These are phyloP conservation scores for Arthroderma uncinatum DNA, from an alignment of 2,329 filamentous ascomycete genomes.

Conservation along the genomic window DNA sequence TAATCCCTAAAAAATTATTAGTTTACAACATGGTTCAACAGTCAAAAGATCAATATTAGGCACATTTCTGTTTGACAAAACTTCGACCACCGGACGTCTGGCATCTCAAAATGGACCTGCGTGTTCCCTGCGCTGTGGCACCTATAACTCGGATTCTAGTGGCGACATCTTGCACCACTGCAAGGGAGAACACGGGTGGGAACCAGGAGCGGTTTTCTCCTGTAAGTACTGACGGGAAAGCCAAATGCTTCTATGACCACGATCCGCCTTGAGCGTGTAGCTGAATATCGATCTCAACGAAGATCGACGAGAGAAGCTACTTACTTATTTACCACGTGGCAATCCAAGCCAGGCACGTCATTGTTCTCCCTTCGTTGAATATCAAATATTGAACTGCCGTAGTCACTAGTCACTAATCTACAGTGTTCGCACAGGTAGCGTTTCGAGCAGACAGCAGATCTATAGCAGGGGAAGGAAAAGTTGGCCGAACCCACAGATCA, in stretches of 20 bases:
- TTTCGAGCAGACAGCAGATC: neutral
- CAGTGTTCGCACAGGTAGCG: neutral
- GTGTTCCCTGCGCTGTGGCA: neutral
- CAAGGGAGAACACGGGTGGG: neutral
- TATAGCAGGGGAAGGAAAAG: neutral
- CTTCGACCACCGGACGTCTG: neutral
- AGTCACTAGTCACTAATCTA: no score
- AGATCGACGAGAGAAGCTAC: no score
- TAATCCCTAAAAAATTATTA: neutral
- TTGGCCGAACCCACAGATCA: neutral
- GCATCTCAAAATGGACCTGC: neutral
- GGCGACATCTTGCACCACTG: neutral
- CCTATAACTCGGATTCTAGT: neutral
- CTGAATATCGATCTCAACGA: neutral
- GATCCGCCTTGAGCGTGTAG: neutral
- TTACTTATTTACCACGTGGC: neutral
- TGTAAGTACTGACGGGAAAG: no score
- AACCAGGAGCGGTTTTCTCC: neutral
- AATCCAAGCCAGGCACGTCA: neutral
- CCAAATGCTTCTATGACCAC: no score
- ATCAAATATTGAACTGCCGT: neutral
- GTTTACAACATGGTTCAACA: neutral
- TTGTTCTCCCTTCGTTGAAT: neutral
- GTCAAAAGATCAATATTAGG: neutral
- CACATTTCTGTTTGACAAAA: neutral